phyloP scores from a whole-genome alignment of 2,329 filamentous ascomycete genomes.

The Calonectria multiphialidica region DNA sequence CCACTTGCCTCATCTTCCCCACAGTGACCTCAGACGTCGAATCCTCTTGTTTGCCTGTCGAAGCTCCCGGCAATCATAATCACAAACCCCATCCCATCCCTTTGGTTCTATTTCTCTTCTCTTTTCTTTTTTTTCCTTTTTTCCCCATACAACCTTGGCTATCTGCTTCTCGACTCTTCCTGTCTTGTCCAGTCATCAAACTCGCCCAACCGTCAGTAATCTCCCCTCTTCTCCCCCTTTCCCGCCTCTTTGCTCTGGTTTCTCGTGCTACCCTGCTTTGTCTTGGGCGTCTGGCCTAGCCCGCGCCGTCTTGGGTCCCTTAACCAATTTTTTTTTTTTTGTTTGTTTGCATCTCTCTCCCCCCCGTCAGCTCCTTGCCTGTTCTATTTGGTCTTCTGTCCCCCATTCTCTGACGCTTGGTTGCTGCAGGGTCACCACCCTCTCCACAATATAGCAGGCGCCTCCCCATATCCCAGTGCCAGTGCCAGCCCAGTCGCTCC shows the following conservation, averaged over 20 bases:
- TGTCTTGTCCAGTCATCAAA: background rate
- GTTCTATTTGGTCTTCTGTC: background rate
- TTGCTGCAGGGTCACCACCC: conserved; percentile 20
- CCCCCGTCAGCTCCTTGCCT: background rate
- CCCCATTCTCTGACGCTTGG: conserved; percentile 18
- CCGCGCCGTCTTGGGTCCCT: background rate
- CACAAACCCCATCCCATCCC: conserved; percentile 17
- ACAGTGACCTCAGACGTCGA: conserved; percentile 28
- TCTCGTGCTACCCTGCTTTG: conserved; percentile 5
- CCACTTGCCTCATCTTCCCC: conserved; percentile 21
- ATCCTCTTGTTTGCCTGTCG: conserved; percentile 6
- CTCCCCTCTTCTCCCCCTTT: background rate
- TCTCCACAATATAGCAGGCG: conserved; percentile 16
- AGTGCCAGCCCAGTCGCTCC: background rate
- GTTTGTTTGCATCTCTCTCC: background rate
- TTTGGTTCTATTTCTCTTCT: conserved; percentile 19
- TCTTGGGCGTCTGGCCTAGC: background rate
- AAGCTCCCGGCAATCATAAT: background rate
- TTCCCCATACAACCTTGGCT: background rate
- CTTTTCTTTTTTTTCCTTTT: conserved; percentile 18
- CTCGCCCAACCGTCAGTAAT: conserved; percentile 1
- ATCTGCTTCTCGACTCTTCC: background rate
- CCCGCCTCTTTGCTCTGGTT: background rate
- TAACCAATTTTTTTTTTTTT: background rate
- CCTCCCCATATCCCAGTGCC: conserved; percentile 1